Conservation (phyloP, 2,329 filamentous ascomycete genomes). For the Trichoderma semiorbis region DNA sequence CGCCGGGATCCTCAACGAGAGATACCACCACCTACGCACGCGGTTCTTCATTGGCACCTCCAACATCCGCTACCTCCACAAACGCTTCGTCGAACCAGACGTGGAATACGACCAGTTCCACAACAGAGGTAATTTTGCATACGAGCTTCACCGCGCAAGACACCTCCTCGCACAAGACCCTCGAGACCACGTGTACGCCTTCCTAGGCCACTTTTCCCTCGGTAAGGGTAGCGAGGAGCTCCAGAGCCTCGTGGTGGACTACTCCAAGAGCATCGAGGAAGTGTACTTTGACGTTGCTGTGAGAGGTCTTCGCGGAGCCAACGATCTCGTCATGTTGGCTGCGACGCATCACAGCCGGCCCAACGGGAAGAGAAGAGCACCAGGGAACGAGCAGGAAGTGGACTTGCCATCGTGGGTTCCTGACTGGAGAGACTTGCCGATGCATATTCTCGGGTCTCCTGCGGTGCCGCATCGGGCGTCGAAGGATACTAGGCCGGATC, state of each 20-base stretch:
- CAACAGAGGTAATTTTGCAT: conserved; percentile 35
- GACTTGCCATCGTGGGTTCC: conserved; percentile 37
- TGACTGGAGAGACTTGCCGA: conserved; percentile 34
- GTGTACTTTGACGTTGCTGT: conserved; percentile 34
- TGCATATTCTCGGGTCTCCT: conserved; percentile 33
- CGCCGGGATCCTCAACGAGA: conserved; percentile 31
- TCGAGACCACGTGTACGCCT: conserved; percentile 35
- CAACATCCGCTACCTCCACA: conserved; percentile 33
- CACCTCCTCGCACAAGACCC: conserved; percentile 33
- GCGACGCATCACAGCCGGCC: conserved; percentile 25
- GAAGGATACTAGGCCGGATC: conserved; percentile 25
- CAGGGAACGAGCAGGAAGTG: background rate
- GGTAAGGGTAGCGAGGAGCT: conserved; percentile 24
- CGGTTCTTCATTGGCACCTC: conserved; percentile 32
- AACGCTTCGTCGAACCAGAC: conserved; percentile 34
- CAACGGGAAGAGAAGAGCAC: background rate
- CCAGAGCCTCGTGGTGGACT: conserved; percentile 28
- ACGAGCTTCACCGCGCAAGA: conserved; percentile 35
- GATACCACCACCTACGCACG: conserved; percentile 32
- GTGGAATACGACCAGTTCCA: conserved; percentile 26
- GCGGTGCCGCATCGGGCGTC: conserved; percentile 32
- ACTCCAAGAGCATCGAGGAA: conserved; percentile 30
- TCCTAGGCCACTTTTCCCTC: conserved; percentile 36
- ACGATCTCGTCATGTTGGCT: conserved; percentile 31
- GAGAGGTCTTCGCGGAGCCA: conserved; percentile 28